phyloP scores from a whole-genome alignment of 1,139 yeast genomes.

The Candida sp. region DNA sequence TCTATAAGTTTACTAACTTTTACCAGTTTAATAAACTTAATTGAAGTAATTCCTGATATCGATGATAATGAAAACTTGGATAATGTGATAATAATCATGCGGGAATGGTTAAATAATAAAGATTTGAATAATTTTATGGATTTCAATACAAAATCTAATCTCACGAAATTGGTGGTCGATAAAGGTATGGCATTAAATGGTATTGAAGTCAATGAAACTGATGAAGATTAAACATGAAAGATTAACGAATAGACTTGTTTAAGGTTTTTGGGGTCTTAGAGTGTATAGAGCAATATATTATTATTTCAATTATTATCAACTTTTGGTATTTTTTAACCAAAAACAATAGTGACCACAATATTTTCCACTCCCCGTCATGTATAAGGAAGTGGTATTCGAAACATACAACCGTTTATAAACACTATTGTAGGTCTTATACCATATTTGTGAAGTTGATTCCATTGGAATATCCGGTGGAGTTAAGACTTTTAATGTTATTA shows the following conservation, averaged over 20 bases:
- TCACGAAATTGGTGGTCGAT: conserved; percentile 28
- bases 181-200: conserved; percentile 36
- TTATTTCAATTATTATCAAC: background rate
- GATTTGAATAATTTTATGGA: conserved; percentile 16
- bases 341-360: too few relatives aligned
- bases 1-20: conserved; percentile 7
- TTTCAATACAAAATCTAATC: conserved; percentile 20
- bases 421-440: too few relatives aligned
- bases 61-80: conserved; percentile 25
- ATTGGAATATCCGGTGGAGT: too few relatives aligned
- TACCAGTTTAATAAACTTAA: conserved; percentile 26
- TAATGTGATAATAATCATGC: conserved; percentile 20
- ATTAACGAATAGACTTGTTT: background rate
- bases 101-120: conserved; percentile 33
- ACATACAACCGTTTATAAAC: too few relatives aligned
- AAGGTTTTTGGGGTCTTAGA: background rate
- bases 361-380: too few relatives aligned
- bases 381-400: too few relatives aligned
- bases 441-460: too few relatives aligned
- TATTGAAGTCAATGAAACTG: conserved; percentile 12
- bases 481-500: too few relatives aligned
- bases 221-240: conserved; percentile 9
- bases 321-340: too few relatives aligned
- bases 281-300: background rate
- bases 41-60: conserved; percentile 18